These are phyloP conservation scores for Calocera cornea DNA, from an alignment of 768 basidiomycete genomes.

Conservation along the genomic window DNA sequence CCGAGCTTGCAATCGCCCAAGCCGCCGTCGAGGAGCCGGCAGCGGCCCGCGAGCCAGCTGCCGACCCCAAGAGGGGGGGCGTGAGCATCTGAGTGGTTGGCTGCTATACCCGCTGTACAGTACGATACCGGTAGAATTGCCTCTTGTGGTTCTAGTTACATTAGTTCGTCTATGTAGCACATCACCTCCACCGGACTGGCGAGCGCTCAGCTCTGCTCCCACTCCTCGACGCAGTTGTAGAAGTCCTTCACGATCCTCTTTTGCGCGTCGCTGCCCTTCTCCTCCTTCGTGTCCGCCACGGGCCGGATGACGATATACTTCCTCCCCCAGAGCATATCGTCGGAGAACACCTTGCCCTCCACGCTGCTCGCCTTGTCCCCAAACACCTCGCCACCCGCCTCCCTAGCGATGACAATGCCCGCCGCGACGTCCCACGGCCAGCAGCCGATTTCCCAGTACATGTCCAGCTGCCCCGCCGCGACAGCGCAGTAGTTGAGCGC, in stretches of 20 bases:
- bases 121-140: neutral
- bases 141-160: neutral
- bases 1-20: neutral
- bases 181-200: neutral
- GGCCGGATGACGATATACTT: constrained; percentile 58
- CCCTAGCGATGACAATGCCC: constrained; percentile 79
- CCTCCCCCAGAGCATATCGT: constrained; percentile 58
- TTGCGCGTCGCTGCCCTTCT: constrained; percentile 58
- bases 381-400: constrained; percentile 70
- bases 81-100: neutral
- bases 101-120: neutral
- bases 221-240: constrained; percentile 67
- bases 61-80: neutral
- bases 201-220: constrained; percentile 25
- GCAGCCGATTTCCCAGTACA: constrained; percentile 85
- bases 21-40: neutral
- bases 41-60: neutral
- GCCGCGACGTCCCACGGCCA: constrained; percentile 88
- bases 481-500: constrained; percentile 73
- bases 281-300: constrained; percentile 27
- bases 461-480: constrained; percentile 74
- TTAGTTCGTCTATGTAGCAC: no score
- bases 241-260: constrained; percentile 72
- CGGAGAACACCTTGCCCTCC: constrained; percentile 31
- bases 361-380: constrained; percentile 36